Evolutionary conservation across 345 rosid species (phyloP).

Genomic region (Litchi chinensis): DNA sequence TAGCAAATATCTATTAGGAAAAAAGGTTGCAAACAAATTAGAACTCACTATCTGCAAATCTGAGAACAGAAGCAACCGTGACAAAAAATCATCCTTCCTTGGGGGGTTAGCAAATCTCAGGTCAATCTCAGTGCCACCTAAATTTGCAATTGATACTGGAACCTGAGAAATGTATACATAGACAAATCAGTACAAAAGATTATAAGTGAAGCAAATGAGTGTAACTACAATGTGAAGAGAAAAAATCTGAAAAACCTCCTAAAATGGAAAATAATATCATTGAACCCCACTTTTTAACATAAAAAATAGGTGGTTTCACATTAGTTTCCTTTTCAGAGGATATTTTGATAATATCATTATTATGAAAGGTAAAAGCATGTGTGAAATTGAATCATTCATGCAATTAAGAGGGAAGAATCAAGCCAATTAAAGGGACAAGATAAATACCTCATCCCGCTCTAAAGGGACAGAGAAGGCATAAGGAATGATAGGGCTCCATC

Average conservation of each 20-base stretch:
- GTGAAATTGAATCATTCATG: background rate
- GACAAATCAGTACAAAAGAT: background rate
- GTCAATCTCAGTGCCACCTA: conserved; percentile 97
- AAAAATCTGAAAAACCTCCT: background rate
- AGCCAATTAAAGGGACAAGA: background rate
- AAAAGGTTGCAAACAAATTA: background rate
- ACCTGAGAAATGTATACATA: conserved; percentile 47
- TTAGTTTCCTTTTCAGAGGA: too few relatives aligned
- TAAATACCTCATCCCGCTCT: conserved; percentile 81
- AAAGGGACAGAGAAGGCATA: conserved; percentile 70
- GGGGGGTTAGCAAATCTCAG: conserved; percentile 66
- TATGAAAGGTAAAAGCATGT: background rate
- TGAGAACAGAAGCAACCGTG: conserved; percentile 90
- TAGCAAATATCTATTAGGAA: background rate
- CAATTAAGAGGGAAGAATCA: background rate
- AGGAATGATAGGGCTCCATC: conserved; percentile 97
- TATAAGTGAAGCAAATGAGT: background rate
- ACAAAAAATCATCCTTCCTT: conserved; percentile 85
- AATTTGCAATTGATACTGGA: conserved; percentile 94
- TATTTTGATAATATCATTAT: too few relatives aligned
- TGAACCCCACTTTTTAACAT: too few relatives aligned
- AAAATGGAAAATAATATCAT: too few relatives aligned
- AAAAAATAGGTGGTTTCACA: too few relatives aligned
- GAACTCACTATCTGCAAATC: conserved; percentile 85
- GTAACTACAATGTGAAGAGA: background rate